Evolutionary conservation across 2,329 filamentous ascomycete genomes (phyloP), one percentile per base, ranked within the genome.

Genomic region (Trichoderma breve): DNA sequence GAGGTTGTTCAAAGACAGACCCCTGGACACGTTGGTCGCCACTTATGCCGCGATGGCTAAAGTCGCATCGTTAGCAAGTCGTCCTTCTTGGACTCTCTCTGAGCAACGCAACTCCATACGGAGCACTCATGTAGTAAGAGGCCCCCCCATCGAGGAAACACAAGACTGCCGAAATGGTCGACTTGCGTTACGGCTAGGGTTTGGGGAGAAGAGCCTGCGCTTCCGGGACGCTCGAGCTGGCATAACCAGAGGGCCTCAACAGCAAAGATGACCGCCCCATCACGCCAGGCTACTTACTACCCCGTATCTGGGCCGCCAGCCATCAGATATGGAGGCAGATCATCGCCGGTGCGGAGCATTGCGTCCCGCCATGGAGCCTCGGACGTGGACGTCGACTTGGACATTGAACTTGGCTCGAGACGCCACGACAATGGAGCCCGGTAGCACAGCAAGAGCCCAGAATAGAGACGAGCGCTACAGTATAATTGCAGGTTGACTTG

Each of bases 331-430:
- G 64, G 70, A 72, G 70, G 64, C 30, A 61, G 70, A 72, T 72
- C 70, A 51, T 72, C 66, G 55, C n/a, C n/a, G 70, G 53, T 71
- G 62, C 70, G 70, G 70, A 72, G 70, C 70, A 69, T 70, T 47
- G 39, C 55, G 57, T 69, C 39, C 70, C 64, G 55, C 36, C 65
- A 68, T 68, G 65, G 65, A 47, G 26, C 65, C 28, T 32, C 57
- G 66, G 66, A 34, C 53, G 53, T 36, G 66, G 66, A 39, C 66
- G 55, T 69, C 28, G 66, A 36, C 66, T 36, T 69, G 61, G 26
- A 51, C 55, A n/a, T 47, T 36, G 21, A 21, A 24, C 47, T 24
- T 24, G 47, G 6, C 47, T 53, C 47, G 11, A 53, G 11, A 51
- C 47, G 58, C 34, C 30, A 34, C 30, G 47, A 43, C 32, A 28